Percentiles rank a stretch among this genome's conserved stretches.
Conservation (phyloP, 441 rosid species). For the Daphne laureola region DNA sequence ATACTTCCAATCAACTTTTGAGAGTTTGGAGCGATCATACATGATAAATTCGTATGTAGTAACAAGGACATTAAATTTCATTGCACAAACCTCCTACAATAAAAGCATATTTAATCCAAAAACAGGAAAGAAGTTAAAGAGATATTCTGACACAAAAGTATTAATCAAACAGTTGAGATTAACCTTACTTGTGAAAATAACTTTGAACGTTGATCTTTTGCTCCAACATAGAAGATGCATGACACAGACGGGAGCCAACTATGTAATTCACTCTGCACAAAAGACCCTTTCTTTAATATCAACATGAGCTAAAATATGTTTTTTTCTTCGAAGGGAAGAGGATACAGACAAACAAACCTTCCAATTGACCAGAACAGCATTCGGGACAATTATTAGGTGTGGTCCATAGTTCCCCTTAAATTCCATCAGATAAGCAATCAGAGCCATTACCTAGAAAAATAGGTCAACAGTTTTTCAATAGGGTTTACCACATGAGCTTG, state of each 20-base stretch:
- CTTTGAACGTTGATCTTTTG: conserved; percentile 90
- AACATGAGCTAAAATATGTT: conserved; percentile 5
- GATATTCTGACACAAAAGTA: conserved; percentile 13
- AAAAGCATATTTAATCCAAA: conserved; percentile 2
- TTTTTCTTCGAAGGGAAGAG: not conserved
- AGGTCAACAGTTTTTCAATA: conserved; percentile 7
- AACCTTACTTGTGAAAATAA: conserved; percentile 82
- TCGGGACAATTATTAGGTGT: conserved; percentile 99
- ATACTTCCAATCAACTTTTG: conserved; percentile 98
- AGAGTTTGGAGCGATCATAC: conserved; percentile 97
- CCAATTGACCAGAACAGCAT: conserved; percentile 99
- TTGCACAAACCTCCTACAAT: conserved; percentile 85
- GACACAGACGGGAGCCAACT: conserved; percentile 97
- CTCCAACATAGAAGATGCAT: conserved; percentile 95
- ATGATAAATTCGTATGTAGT: conserved; percentile 99
- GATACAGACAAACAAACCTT: conserved; percentile 58
- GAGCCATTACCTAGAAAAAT: conserved; percentile 81
- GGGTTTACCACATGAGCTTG: no score
- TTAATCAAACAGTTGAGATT: not conserved
- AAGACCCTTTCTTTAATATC: conserved; percentile 17
- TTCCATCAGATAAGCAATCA: conserved; percentile 99
- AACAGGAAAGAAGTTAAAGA: conserved; percentile 18
- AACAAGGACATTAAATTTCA: conserved; percentile 98
- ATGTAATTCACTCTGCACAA: conserved; percentile 86
- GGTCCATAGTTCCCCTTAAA: conserved; percentile 99